Evolutionary conservation across 805 yeast genomes (phyloP).

Genomic region (Saturnispora galanensis): DNA sequence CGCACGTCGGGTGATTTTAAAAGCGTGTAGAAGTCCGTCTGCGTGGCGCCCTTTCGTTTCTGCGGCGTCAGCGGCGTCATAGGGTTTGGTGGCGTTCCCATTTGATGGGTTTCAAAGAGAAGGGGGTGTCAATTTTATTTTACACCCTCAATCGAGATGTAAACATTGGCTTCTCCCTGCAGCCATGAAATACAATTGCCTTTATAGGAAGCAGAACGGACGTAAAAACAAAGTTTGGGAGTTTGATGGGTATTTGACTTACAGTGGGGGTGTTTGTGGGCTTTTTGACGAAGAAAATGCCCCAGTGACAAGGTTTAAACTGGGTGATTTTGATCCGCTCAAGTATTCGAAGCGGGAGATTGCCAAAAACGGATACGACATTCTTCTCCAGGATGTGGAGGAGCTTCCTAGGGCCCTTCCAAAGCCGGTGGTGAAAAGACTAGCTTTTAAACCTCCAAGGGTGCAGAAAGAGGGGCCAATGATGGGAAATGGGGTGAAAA

Average conservation of each 20-base stretch:
- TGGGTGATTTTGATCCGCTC: constrained; percentile 4
- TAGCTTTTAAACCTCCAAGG: neutral
- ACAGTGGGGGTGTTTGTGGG: neutral
- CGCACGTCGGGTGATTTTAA: constrained; percentile 28
- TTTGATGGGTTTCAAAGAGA: constrained; percentile 23
- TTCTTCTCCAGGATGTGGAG: neutral
- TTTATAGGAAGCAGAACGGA: constrained; percentile 7
- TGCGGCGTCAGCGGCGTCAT: constrained; percentile 20
- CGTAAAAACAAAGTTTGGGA: constrained; percentile 7
- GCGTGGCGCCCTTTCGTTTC: constrained; percentile 17
- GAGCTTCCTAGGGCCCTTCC: neutral
- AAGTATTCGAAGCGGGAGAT: neutral
- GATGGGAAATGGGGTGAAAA: no score
- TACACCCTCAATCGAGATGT: no score
- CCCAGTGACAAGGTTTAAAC: constrained; percentile 4
- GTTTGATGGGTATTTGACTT: constrained; percentile 2
- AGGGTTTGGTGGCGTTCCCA: constrained; percentile 26
- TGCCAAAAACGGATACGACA: constrained; percentile 3
- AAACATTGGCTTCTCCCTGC: neutral
- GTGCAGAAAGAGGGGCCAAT: no score
- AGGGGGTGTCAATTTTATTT: constrained; percentile 1
- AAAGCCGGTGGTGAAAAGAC: neutral
- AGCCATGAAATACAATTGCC: neutral
- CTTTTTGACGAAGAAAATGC: constrained; percentile 5
- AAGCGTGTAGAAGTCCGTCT: constrained; percentile 26